phyloP scores from a whole-genome alignment of 2,329 filamentous ascomycete genomes.

The Xylaria sp. region DNA sequence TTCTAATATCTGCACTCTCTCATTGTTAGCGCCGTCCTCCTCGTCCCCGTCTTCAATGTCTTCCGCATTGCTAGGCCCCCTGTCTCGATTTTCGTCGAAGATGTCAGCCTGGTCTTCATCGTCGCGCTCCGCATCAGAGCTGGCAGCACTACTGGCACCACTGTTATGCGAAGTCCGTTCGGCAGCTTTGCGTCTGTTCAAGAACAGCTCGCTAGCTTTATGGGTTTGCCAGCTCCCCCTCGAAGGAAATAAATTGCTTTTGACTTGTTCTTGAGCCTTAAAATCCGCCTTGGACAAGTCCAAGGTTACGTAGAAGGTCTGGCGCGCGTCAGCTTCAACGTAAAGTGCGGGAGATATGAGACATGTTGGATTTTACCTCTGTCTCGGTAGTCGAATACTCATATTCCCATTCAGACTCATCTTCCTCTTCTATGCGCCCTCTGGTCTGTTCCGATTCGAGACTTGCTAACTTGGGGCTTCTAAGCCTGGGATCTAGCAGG shows the following conservation, averaged over 20 bases:
- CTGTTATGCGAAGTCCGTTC: conserved; percentile 24
- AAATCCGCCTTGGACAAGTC: conserved; percentile 72
- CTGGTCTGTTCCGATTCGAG: conserved; percentile 14
- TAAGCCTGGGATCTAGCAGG: conserved; percentile 38
- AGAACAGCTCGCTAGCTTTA: conserved; percentile 46
- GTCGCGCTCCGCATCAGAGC: conserved; percentile 41
- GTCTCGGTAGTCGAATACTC: conserved; percentile 73
- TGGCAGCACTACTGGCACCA: conserved; percentile 32
- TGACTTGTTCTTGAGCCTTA: conserved; percentile 56
- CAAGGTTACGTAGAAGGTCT: conserved; percentile 73
- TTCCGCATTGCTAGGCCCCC: not conserved
- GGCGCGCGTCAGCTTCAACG: conserved; percentile 18
- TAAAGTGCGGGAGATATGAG: not conserved
- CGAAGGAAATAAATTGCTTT: conserved; percentile 47
- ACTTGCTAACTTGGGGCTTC: conserved; percentile 26
- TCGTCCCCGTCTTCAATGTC: conserved; percentile 29
- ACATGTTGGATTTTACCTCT: conserved; percentile 57
- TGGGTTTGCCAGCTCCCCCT: conserved; percentile 61
- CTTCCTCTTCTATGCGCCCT: conserved; percentile 51
- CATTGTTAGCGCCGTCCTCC: conserved; percentile 44
- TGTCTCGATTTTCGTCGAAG: conserved; percentile 31
- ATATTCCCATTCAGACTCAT: conserved; percentile 74
- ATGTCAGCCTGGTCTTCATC: conserved; percentile 40
- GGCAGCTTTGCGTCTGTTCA: conserved; percentile 39
- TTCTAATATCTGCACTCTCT: conserved; percentile 81